Percentiles rank a stretch among this genome's conserved stretches.
Conservation (phyloP, 192 early-diverging fungal genomes). For the Backusella luteola region DNA sequence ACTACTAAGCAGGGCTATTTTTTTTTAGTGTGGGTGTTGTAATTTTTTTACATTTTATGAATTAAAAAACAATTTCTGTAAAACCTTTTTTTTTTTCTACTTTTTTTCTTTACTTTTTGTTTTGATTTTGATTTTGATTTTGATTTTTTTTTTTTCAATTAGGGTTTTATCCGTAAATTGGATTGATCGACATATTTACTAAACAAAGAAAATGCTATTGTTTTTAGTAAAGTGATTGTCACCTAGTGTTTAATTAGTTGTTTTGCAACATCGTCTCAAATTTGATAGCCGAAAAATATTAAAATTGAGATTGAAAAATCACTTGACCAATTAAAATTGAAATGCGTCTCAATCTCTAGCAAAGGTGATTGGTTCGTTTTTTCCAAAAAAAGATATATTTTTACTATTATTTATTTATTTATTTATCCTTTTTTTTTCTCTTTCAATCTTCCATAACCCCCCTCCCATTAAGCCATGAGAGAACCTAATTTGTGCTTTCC, state of each 20-base stretch:
- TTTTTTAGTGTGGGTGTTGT: neutral
- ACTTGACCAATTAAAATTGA: neutral
- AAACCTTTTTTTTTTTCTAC: neutral
- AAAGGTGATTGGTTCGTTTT: neutral
- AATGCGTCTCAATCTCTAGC: neutral
- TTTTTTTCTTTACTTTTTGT: no score
- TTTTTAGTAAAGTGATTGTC: neutral
- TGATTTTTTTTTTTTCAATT: neutral
- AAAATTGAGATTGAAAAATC: neutral
- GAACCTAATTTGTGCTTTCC: slow-evolving; percentile 84
- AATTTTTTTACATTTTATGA: neutral
- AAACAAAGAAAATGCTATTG: neutral
- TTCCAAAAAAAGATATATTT: neutral
- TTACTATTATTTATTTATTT: neutral
- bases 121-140: no score
- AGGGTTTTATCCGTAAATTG: neutral
- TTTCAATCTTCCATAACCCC: slow-evolving; percentile 4
- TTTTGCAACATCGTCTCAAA: neutral
- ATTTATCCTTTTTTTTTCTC: neutral
- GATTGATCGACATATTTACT: neutral
- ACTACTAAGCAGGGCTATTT: neutral
- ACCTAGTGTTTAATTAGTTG: neutral
- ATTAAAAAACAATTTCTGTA: neutral
- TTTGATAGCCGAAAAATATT: neutral
- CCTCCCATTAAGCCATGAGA: slow-evolving; percentile 52